Conservation (phyloP, 306 rosid species). For the Vicia villosa region DNA sequence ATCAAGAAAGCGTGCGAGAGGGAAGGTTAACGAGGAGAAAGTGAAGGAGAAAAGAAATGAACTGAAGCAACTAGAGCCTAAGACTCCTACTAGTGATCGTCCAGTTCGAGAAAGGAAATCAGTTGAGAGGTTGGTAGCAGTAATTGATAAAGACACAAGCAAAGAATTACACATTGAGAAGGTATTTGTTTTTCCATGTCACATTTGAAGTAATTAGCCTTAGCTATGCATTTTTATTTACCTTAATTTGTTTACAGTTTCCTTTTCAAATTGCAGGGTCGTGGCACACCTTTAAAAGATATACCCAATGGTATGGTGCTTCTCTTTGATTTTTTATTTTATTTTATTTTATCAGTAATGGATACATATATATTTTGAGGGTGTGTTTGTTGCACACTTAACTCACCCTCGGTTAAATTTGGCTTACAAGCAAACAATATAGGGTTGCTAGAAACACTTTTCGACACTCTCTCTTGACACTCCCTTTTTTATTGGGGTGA, state of each 20-base stretch:
- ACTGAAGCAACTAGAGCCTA: slow-evolving; percentile 57
- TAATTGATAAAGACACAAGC: slow-evolving; percentile 65
- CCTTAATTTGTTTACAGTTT: slow-evolving; percentile 34
- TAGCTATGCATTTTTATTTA: slow-evolving; percentile 18
- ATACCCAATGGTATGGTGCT: slow-evolving; percentile 82
- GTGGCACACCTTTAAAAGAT: slow-evolving; percentile 86
- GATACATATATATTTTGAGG: background rate
- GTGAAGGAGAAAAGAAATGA: slow-evolving; percentile 52
- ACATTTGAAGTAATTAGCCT: slow-evolving; percentile 6
- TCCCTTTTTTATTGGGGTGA: too few relatives aligned
- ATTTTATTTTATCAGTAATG: background rate
- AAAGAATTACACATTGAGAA: slow-evolving; percentile 86
- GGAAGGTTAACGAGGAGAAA: slow-evolving; percentile 46
- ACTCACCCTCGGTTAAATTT: background rate
- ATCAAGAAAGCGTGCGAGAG: slow-evolving; percentile 53
- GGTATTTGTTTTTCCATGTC: slow-evolving; percentile 50
- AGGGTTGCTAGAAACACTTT: background rate
- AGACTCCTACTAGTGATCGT: slow-evolving; percentile 81
- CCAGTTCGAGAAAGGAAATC: slow-evolving; percentile 95
- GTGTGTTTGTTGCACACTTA: background rate
- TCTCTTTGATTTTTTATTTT: slow-evolving; percentile 26
- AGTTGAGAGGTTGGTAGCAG: slow-evolving; percentile 95
- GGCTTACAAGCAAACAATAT: background rate
- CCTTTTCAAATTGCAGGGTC: slow-evolving; percentile 70
- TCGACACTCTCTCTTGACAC: too few relatives aligned